These are phyloP conservation scores for Podosphaera xanthii DNA, from an alignment of 2,329 filamentous ascomycete species.

Conservation along the genomic window DNA sequence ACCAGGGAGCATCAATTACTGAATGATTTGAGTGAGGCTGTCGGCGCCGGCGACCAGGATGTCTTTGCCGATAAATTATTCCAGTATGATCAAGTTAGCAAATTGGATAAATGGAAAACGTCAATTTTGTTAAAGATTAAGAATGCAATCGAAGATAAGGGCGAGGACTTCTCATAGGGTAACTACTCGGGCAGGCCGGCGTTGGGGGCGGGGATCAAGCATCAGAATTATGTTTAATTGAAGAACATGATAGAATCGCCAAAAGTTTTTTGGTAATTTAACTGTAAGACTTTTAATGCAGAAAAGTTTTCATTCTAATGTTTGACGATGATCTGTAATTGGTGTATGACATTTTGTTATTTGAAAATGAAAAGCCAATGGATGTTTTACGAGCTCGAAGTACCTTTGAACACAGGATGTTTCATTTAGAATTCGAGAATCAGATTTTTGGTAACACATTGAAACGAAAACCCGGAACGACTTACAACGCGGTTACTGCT, in stretches of 20 bases:
- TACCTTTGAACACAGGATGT: no score
- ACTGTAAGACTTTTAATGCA: neutral
- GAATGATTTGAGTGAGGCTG: slow-evolving; percentile 47
- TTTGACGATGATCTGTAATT: neutral
- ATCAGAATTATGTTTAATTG: neutral
- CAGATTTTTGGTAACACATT: no score
- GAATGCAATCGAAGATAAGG: slow-evolving; percentile 51
- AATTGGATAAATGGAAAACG: slow-evolving; percentile 95
- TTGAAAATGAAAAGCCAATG: no score
- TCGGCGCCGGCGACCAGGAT: slow-evolving; percentile 61
- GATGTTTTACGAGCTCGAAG: no score
- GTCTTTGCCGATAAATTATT: slow-evolving; percentile 68
- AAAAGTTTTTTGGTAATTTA: neutral
- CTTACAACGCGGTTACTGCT: no score
- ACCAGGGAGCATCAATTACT: slow-evolving; percentile 69
- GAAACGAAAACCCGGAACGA: no score
- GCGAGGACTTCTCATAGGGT: slow-evolving; percentile 40
- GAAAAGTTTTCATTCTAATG: neutral
- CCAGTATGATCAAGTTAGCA: slow-evolving; percentile 78
- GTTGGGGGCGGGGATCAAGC: neutral
- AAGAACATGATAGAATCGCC: neutral
- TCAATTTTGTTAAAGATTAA: slow-evolving; percentile 64
- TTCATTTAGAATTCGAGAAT: no score
- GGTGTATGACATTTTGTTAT: neutral
- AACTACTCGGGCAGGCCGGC: neutral